phyloP scores from a whole-genome alignment of 345 rosid species.

The Physaria fendleri region DNA sequence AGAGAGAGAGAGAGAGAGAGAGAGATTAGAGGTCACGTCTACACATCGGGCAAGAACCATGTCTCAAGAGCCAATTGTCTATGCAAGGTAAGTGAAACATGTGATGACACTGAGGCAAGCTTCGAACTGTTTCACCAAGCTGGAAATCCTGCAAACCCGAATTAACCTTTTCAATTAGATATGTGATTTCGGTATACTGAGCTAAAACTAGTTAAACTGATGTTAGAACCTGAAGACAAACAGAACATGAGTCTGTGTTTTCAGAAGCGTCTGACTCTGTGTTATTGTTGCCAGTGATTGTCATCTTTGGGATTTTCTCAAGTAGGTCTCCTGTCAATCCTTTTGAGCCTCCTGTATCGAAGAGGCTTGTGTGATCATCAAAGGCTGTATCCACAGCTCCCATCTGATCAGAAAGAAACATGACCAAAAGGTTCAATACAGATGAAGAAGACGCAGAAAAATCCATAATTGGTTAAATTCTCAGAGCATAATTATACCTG shows the following conservation, averaged over 20 bases:
- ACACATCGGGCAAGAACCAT: conserved; percentile 87
- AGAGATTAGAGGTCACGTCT: conserved; percentile 67
- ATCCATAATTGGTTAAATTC: neutral
- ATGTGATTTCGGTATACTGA: neutral
- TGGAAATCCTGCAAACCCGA: conserved; percentile 67
- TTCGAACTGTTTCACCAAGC: conserved; percentile 77
- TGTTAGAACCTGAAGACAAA: conserved; percentile 83
- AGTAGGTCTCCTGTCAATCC: conserved; percentile 74
- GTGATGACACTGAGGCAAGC: conserved; percentile 92
- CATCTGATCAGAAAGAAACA: conserved; percentile 47
- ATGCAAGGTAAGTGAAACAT: conserved; percentile 95
- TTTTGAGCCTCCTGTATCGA: conserved; percentile 66
- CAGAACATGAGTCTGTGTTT: conserved; percentile 77
- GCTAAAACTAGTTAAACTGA: neutral
- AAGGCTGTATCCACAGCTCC: conserved; percentile 72
- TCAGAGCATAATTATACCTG: conserved; percentile 49
- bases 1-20: neutral
- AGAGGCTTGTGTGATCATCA: conserved; percentile 71
- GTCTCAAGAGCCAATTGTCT: conserved; percentile 86
- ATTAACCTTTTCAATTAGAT: neutral
- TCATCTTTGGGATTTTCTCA: conserved; percentile 83
- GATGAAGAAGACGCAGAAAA: neutral
- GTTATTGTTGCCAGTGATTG: conserved; percentile 51
- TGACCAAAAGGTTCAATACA: neutral
- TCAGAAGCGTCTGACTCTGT: conserved; percentile 78